Percentiles rank a stretch among this genome's conserved stretches.
phyloP scores from a whole-genome alignment of 805 yeast species.

The Schizosaccharomyces cryophilus region DNA sequence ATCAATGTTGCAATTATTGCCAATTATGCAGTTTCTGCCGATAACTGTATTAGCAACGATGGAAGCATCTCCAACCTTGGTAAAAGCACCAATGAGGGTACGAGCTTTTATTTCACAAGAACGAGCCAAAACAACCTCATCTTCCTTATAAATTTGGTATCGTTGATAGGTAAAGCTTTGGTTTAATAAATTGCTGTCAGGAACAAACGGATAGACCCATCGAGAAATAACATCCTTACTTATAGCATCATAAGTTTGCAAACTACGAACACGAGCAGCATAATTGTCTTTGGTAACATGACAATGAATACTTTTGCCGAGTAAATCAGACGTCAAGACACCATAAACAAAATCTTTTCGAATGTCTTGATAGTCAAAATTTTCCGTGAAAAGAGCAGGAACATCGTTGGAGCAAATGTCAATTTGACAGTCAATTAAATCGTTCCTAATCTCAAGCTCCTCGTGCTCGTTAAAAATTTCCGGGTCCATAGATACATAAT shows the following conservation, averaged over 20 bases:
- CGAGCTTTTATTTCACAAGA: slow-evolving; percentile 65
- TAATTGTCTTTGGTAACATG: slow-evolving; percentile 58
- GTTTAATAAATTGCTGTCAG: slow-evolving; percentile 54
- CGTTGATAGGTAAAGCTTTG: slow-evolving; percentile 60
- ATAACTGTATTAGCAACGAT: slow-evolving; percentile 43
- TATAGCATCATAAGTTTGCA: slow-evolving; percentile 80
- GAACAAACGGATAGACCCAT: slow-evolving; percentile 79
- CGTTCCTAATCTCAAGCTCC: slow-evolving; percentile 65
- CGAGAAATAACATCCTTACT: slow-evolving; percentile 74
- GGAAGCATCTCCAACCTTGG: slow-evolving; percentile 57
- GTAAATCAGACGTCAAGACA: slow-evolving; percentile 65
- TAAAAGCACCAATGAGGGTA: slow-evolving; percentile 58
- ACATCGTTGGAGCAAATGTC: slow-evolving; percentile 89
- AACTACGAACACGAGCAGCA: slow-evolving; percentile 86
- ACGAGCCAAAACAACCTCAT: slow-evolving; percentile 71
- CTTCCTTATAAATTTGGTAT: slow-evolving; percentile 73
- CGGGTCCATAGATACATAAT: slow-evolving; percentile 40
- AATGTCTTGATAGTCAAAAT: slow-evolving; percentile 75
- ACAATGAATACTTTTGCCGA: slow-evolving; percentile 76
- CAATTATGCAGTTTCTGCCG: slow-evolving; percentile 70
- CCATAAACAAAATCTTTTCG: slow-evolving; percentile 79
- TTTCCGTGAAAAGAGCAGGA: slow-evolving; percentile 86
- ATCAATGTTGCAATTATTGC: slow-evolving; percentile 42
- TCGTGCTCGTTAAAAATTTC: slow-evolving; percentile 52
- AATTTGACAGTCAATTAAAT: slow-evolving; percentile 83